These are phyloP conservation scores for Lipomyces yamadae DNA, from an alignment of 805 yeast species.

Conservation along the genomic window DNA sequence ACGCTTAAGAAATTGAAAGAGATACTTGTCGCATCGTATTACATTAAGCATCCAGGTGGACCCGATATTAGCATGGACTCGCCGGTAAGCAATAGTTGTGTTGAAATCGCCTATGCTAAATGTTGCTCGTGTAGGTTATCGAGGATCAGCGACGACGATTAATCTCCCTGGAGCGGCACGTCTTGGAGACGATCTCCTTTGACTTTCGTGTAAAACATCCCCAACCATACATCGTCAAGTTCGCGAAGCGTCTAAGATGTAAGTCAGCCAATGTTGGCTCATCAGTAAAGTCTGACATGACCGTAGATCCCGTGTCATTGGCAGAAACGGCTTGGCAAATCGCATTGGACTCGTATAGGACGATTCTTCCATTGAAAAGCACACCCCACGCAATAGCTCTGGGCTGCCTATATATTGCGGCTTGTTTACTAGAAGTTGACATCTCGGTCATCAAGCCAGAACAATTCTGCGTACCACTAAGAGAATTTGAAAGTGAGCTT, in stretches of 20 bases:
- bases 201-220: conserved; percentile 71
- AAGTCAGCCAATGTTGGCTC: not conserved
- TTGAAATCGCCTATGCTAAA: conserved; percentile 40
- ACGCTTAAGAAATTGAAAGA: conserved; percentile 74
- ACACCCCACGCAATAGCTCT: conserved; percentile 75
- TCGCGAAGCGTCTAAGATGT: conserved; percentile 51
- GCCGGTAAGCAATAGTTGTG: conserved; percentile 39
- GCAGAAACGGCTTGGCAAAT: conserved; percentile 68
- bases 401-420: conserved; percentile 62
- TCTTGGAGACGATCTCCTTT: conserved; percentile 73
- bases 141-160: conserved; percentile 53
- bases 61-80: conserved; percentile 33
- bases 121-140: conserved; percentile 12
- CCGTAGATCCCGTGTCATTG: conserved; percentile 51
- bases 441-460: not conserved
- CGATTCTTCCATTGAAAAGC: conserved; percentile 64
- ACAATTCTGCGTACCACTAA: conserved; percentile 13
- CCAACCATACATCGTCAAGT: conserved; percentile 69
- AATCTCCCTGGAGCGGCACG: conserved; percentile 64
- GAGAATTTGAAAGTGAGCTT: conserved; percentile 23
- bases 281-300: not conserved
- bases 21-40: conserved; percentile 58
- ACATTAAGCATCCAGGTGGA: conserved; percentile 42
- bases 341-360: conserved; percentile 66
- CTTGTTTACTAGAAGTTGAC: conserved; percentile 49